Conservation (phyloP, 1,139 yeast genomes). For the Keqinozyma sinolaborantium region DNA sequence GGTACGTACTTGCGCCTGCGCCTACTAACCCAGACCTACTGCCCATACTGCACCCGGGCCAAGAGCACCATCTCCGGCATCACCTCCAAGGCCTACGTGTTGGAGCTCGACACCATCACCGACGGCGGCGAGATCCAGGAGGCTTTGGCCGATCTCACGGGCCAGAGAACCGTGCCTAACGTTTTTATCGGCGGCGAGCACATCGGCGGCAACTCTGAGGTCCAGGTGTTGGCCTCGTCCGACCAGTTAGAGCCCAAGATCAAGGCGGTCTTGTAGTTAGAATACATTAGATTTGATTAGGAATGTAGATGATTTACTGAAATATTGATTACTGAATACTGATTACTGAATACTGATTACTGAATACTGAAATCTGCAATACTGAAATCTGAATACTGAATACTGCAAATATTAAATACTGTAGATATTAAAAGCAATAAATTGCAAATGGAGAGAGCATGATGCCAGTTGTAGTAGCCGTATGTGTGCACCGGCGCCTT, state of each 20-base stretch:
- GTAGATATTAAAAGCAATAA: too few relatives aligned
- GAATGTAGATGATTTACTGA: neutral
- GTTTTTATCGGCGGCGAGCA: constrained; percentile 86
- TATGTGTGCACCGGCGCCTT: too few relatives aligned
- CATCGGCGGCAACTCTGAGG: constrained; percentile 91
- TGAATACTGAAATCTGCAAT: too few relatives aligned
- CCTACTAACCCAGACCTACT: constrained; percentile 32
- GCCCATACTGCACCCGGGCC: constrained; percentile 73
- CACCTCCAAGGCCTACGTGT: constrained; percentile 51
- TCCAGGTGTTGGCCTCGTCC: constrained; percentile 54
- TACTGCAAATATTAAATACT: too few relatives aligned
- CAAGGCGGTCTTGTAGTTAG: constrained; percentile 41
- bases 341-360: too few relatives aligned
- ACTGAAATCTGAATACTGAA: too few relatives aligned
- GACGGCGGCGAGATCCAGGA: constrained; percentile 63
- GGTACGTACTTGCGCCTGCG: constrained; percentile 24
- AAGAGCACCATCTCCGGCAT: constrained; percentile 54
- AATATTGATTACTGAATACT: too few relatives aligned
- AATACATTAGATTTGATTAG: too few relatives aligned
- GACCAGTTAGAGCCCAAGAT: constrained; percentile 33
- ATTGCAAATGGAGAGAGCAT: too few relatives aligned
- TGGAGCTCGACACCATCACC: constrained; percentile 56
- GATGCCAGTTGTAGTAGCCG: too few relatives aligned
- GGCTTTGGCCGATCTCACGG: constrained; percentile 71
- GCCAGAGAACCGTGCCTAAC: constrained; percentile 93